A percentile compares a stretch with the other conserved stretches of the same genome.
phyloP scores from a whole-genome alignment of 768 basidiomycete species.

The Plicaturopsis crispa region DNA sequence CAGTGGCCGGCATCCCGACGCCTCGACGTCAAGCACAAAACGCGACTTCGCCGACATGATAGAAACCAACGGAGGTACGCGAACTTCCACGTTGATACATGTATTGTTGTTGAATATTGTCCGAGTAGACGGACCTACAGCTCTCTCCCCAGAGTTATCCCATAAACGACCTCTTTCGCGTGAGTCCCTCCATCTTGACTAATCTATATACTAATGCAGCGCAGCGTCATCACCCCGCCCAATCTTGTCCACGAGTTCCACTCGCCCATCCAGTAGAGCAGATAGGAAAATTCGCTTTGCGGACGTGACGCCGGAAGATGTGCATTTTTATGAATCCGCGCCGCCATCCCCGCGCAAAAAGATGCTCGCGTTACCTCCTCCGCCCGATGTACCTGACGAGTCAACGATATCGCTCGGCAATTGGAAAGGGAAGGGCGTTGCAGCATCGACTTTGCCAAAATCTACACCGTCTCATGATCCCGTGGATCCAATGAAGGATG shows the following conservation, averaged over 20 bases:
- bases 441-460: conserved; percentile 11
- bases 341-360: conserved; percentile 67
- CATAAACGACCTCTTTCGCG: too few species aligned
- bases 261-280: conserved; percentile 53
- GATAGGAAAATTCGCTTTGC: conserved; percentile 64
- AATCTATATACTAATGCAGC: too few species aligned
- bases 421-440: conserved; percentile 19
- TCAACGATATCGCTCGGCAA: conserved; percentile 30
- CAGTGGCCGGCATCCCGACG: neutral
- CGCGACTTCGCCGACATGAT: conserved; percentile 1
- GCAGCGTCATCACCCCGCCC: conserved; percentile 32
- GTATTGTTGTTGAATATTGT: neutral
- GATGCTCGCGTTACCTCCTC: conserved; percentile 50
- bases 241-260: conserved; percentile 39
- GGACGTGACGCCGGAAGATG: conserved; percentile 63
- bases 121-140: too few species aligned
- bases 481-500: conserved; percentile 1
- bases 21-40: neutral
- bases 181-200: too few species aligned
- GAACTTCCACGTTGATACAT: neutral
- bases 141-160: too few species aligned
- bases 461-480: conserved; percentile 1
- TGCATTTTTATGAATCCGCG: conserved; percentile 78
- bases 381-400: conserved; percentile 21
- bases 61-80: conserved; percentile 1